Base-by-base conservation (phyloP, 257 asterid genomes). In the Plantago elongata region DNA sequence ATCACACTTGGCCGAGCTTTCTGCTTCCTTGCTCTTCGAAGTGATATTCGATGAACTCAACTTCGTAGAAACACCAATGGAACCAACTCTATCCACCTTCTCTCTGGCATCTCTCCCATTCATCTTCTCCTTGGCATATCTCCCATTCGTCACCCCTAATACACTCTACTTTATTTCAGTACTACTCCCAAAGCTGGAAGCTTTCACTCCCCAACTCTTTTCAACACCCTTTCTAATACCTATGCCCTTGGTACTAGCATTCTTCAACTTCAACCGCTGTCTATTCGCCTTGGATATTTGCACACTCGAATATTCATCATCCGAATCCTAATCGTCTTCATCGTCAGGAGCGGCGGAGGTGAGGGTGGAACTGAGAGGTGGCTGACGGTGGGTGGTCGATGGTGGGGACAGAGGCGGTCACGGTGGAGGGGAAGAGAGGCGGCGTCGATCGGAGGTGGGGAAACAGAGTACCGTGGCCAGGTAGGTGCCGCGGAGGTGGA, bases 281-380 rank as follows among this genome's bases (percentile, higher is more conserved):
- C 77, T 74, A 72, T 83, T 82, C 42, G 83, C 80, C 67, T 72
- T 68, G 37, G 90, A 83, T 63, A 77, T 74, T 54, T 78, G 55
- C 64, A 77, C 73, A 54, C 68, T 83, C 42, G 69, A 66, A 13
- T 62, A 58, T 45, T 83, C 90, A 65, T 83, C 97, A 46, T 84
- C 87, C 47, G 83, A 74, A 60, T 64, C 45, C 77, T 75, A 79
- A 18, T 78, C 78, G 69, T 70, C 87, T 11, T 64, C 75, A 11
- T 14, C 76, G 22, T 69, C 66, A 0, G 52, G 59, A n/a, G 51
- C 60, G 5, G 27, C 58, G 10, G 2, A 72, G 16, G 17, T n/a
- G n/a, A n/a, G n/a, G n/a, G n/a, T n/a, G n/a, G n/a, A n/a, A n/a
- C n/a, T n/a, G n/a, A n/a, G n/a, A n/a, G n/a, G n/a, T n/a, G n/a